Base-by-base conservation (phyloP, 83 land plant genomes). In the Thuja plicata region DNA sequence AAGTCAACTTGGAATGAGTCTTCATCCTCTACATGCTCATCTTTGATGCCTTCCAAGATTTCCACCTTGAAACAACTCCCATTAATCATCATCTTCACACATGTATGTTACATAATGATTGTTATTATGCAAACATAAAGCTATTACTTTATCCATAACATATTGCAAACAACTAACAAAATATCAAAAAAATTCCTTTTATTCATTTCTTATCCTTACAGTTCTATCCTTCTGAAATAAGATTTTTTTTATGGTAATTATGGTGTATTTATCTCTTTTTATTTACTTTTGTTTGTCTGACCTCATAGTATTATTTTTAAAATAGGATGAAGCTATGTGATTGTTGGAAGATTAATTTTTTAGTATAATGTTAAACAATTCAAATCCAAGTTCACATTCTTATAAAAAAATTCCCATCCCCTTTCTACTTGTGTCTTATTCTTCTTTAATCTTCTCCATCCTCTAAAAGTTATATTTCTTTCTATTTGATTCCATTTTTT, bases 341-440 rank as follows among this genome's bases (percentile, higher is more conserved):
- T 17, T 17, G 82, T 17, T 78, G 1, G 9, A 38, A 37, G 24
- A 37, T 78, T 6, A 78, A 8, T 17, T 38, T 77, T 78, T 45
- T 27, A 38, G 38, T 78, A 6, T 78, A 78, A 78, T 35, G 41
- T 78, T 78, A 15, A 2, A 38, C 5, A 24, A 9, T 71, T 71
- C 16, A 41, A 73, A 19, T 87, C 41, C 19, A 40, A 34, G 76
- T 87, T 46, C 37, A 19, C 3, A 13, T 77, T n/a, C 52, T 78
- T 66, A n/a, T 35, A 9, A 41, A 34, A 85, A 35, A 66, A 24
- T 21, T 86, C 73, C 35, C 35, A 34, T 89, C 27, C 46, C 17
- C 57, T 89, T 60, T 88, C 48, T 84, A 84, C 82, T 70, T 89
- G 60, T 87, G 37, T 57, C 62, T 57, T 57, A 10, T 48, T 62